Conservation (phyloP, 2,329 filamentous ascomycete genomes). For the Pseudogymnoascus sp. region DNA sequence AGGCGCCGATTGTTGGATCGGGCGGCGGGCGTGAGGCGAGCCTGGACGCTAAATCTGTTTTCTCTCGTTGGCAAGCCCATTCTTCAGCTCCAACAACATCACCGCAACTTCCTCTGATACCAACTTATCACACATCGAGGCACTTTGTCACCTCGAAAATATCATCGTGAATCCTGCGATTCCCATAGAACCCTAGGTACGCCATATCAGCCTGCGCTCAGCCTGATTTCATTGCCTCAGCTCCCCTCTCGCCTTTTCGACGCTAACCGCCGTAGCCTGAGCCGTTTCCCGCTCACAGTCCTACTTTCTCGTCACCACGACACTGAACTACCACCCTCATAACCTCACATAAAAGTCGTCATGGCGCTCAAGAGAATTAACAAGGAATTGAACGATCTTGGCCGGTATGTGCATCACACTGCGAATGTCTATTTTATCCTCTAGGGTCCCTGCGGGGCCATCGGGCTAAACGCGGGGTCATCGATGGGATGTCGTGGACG, state of each 20-base stretch:
- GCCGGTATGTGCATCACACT: slow-evolving; percentile 54
- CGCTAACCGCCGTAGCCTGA: slow-evolving; percentile 12
- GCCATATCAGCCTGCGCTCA: neutral
- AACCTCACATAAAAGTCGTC: slow-evolving; percentile 22
- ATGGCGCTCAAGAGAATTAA: slow-evolving; percentile 94
- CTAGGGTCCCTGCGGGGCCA: slow-evolving; percentile 22
- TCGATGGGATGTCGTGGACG: slow-evolving; percentile 28
- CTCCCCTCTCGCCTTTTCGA: slow-evolving; percentile 11
- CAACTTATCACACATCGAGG: neutral
- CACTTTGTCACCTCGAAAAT: neutral
- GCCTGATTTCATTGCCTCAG: slow-evolving; percentile 6
- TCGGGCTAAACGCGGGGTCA: slow-evolving; percentile 26
- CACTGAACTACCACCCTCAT: slow-evolving; percentile 21
- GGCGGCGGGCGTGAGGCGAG: slow-evolving; percentile 1
- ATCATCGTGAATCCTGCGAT: neutral
- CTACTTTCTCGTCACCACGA: slow-evolving; percentile 29
- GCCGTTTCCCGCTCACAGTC: slow-evolving; percentile 9
- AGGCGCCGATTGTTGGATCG: neutral
- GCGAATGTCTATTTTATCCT: neutral
- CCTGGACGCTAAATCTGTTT: slow-evolving; percentile 10
- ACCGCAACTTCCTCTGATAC: neutral
- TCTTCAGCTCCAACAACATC: slow-evolving; percentile 2
- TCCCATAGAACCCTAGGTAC: slow-evolving; percentile 3
- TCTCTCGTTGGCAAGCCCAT: slow-evolving; percentile 6
- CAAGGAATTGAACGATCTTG: slow-evolving; percentile 85